A percentile compares a stretch with the other conserved stretches of the same genome.
Evolutionary conservation across 192 early-diverging fungal species (phyloP).

Genomic region (Chytriomyces sp.): DNA sequence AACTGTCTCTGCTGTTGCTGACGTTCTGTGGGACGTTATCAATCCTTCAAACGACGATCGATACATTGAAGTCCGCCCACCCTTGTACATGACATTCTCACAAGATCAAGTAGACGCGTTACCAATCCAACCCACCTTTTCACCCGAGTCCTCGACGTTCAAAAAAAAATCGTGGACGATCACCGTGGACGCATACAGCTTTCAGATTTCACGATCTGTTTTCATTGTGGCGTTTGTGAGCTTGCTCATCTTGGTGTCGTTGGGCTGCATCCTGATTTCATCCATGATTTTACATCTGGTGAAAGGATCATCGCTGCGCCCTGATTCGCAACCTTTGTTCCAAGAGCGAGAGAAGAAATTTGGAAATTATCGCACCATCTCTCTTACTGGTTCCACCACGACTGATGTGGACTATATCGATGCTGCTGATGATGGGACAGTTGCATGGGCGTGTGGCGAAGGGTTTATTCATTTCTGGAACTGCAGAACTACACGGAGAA

Average conservation of each 20-base stretch:
- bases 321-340: too few species aligned
- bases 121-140: neutral
- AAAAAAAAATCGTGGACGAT: conserved; percentile 17
- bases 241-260: conserved; percentile 8
- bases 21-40: conserved; percentile 57
- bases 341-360: neutral
- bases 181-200: conserved; percentile 18
- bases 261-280: conserved; percentile 13
- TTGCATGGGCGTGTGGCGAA: conserved; percentile 18
- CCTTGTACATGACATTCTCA: conserved; percentile 33
- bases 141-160: neutral
- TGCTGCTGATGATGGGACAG: conserved; percentile 11
- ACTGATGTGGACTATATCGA: conserved; percentile 11
- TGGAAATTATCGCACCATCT: neutral
- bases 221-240: conserved; percentile 23
- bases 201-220: conserved; percentile 22
- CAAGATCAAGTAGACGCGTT: neutral
- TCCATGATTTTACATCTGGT: neutral
- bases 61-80: conserved; percentile 59
- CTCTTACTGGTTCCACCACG: neutral
- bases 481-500: neutral
- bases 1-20: conserved; percentile 43
- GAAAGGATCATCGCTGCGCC: neutral
- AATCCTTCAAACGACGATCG: conserved; percentile 53
- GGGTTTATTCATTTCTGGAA: conserved; percentile 21